phyloP scores from a whole-genome alignment of 208 protist genomes.

The Polymyxa betae region DNA sequence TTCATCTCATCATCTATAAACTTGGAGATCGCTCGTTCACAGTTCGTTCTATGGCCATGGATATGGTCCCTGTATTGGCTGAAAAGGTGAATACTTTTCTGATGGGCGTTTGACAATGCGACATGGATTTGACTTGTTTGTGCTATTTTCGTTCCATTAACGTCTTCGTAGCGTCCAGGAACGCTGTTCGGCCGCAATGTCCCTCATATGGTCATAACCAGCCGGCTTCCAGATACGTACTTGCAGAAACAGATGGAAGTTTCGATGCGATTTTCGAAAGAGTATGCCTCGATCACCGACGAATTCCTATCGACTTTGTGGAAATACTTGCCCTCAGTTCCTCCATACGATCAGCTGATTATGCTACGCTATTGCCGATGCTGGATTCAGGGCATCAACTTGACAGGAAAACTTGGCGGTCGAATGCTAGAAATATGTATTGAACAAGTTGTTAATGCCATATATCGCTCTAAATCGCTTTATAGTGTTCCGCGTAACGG shows the following conservation, averaged over 20 bases:
- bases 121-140: not conserved
- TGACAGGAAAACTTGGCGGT: not conserved
- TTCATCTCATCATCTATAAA: slow-evolving; percentile 44
- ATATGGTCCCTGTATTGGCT: slow-evolving; percentile 36
- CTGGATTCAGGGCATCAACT: slow-evolving; percentile 33
- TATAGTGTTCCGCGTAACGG: not conserved
- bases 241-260: slow-evolving; percentile 16
- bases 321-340: slow-evolving; percentile 44
- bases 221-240: slow-evolving; percentile 9
- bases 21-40: slow-evolving; percentile 39
- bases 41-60: slow-evolving; percentile 30
- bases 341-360: slow-evolving; percentile 1
- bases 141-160: not conserved
- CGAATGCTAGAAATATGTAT: slow-evolving; percentile 10
- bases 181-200: not conserved
- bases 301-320: slow-evolving; percentile 9
- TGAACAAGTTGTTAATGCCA: not conserved
- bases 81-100: slow-evolving; percentile 37
- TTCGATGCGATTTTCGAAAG: not conserved
- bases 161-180: slow-evolving; percentile 25
- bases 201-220: slow-evolving; percentile 38
- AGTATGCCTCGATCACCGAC: not conserved
- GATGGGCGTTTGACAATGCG: not conserved
- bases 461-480: not conserved
- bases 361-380: slow-evolving; percentile 31